phyloP scores from a whole-genome alignment of 2,329 filamentous ascomycete genomes.

The Scolecobasidium constrictum region DNA sequence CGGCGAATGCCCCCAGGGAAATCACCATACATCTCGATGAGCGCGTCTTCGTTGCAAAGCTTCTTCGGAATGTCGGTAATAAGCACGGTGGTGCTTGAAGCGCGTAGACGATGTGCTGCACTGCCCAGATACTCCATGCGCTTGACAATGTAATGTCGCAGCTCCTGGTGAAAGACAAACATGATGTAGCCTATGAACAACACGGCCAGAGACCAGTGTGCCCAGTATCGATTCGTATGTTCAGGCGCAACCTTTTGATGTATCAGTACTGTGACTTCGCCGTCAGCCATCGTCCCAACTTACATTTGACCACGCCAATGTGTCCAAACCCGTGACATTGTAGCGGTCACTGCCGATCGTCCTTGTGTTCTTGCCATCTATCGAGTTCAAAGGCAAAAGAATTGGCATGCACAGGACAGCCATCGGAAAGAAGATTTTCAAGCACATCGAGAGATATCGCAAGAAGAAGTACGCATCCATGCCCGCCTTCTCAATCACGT shows the following conservation, averaged over 20 bases:
- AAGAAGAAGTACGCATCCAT: constrained; percentile 97
- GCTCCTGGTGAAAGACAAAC: constrained; percentile 20
- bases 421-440: constrained; percentile 86
- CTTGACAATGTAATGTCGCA: constrained; percentile 19
- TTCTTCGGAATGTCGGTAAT: constrained; percentile 21
- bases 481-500: constrained; percentile 90
- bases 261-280: no score
- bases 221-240: constrained; percentile 21
- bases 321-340: constrained; percentile 48
- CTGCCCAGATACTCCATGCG: constrained; percentile 20
- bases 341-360: constrained; percentile 12
- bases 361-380: constrained; percentile 14
- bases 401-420: constrained; percentile 70
- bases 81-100: constrained; percentile 20
- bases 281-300: no score
- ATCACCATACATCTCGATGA: constrained; percentile 20
- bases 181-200: constrained; percentile 19
- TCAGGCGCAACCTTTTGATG: constrained; percentile 16
- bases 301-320: constrained; percentile 71
- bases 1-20: constrained; percentile 15
- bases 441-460: constrained; percentile 72
- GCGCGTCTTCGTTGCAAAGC: constrained; percentile 17
- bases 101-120: constrained; percentile 18
- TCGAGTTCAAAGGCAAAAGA: constrained; percentile 71
- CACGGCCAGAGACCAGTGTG: constrained; percentile 19